Conservation (phyloP, 2,329 filamentous ascomycete genomes). For the Ascocoryne sarcoides region DNA sequence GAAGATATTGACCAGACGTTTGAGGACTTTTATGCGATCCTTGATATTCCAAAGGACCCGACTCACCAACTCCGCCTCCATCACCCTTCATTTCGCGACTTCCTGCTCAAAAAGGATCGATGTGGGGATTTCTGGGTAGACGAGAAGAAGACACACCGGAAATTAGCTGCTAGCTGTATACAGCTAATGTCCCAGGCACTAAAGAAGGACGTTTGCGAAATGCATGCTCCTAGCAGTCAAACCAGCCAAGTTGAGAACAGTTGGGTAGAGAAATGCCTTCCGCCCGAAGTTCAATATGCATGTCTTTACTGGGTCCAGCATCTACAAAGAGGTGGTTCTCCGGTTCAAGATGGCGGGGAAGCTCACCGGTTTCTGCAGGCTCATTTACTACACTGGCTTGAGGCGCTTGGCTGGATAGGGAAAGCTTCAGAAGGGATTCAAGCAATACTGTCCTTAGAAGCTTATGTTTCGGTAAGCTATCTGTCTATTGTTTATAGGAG, state of each 20-base stretch:
- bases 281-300: constrained; percentile 29
- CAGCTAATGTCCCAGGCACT: constrained; percentile 3
- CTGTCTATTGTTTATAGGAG: constrained; percentile 5
- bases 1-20: constrained; percentile 4
- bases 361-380: constrained; percentile 27
- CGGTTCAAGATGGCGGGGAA: constrained; percentile 22
- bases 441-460: constrained; percentile 11
- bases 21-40: constrained; percentile 13
- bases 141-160: constrained; percentile 1
- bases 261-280: constrained; percentile 23
- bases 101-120: constrained; percentile 22
- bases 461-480: constrained; percentile 6
- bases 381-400: constrained; percentile 31
- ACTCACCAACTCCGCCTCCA: constrained; percentile 13
- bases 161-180: constrained; percentile 2
- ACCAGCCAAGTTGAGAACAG: constrained; percentile 10
- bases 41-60: constrained; percentile 17
- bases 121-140: constrained; percentile 8
- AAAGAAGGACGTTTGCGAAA: constrained; percentile 17
- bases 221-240: constrained; percentile 16
- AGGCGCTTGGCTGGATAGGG: constrained; percentile 27
- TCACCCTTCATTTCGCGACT: constrained; percentile 29
- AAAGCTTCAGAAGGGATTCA: constrained; percentile 13
- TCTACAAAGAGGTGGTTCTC: constrained; percentile 20
- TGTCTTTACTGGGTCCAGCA: constrained; percentile 31